phyloP scores from a whole-genome alignment of 331 rosid genomes.

The Arachis monticola region DNA sequence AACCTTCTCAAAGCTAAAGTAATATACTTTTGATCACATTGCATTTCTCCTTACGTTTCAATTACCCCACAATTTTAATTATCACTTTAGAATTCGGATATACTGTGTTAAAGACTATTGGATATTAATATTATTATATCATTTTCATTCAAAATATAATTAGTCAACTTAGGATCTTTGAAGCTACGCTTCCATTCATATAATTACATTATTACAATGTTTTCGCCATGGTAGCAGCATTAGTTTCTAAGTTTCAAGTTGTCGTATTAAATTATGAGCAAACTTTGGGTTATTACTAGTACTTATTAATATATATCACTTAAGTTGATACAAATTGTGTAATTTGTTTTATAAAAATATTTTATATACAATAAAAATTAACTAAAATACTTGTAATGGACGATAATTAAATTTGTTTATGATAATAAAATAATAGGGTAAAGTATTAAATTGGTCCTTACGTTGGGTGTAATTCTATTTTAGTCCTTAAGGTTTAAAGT shows the following conservation, averaged over 20 bases:
- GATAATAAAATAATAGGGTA: no score
- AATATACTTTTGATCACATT: neutral
- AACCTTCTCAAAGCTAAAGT: neutral
- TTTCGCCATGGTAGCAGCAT: neutral
- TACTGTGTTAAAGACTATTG: neutral
- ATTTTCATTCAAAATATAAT: no score
- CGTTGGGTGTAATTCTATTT: no score
- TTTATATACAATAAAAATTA: no score
- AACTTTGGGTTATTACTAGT: neutral
- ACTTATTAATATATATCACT: neutral
- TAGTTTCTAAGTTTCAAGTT: neutral
- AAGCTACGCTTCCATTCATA: constrained; percentile 13
- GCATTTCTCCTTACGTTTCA: constrained; percentile 27
- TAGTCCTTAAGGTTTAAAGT: no score
- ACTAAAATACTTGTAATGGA: no score
- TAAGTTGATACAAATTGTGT: neutral
- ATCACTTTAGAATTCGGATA: constrained; percentile 9
- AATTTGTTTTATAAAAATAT: neutral
- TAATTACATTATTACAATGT: neutral
- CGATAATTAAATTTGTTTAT: no score
- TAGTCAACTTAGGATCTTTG: constrained; percentile 34
- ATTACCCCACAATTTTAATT: constrained; percentile 5
- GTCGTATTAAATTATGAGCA: neutral
- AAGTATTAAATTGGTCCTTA: no score
- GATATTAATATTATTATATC: neutral